Evolutionary conservation across 129 eudicot genomes (phyloP).

Genomic region (Lonicera japonica): DNA sequence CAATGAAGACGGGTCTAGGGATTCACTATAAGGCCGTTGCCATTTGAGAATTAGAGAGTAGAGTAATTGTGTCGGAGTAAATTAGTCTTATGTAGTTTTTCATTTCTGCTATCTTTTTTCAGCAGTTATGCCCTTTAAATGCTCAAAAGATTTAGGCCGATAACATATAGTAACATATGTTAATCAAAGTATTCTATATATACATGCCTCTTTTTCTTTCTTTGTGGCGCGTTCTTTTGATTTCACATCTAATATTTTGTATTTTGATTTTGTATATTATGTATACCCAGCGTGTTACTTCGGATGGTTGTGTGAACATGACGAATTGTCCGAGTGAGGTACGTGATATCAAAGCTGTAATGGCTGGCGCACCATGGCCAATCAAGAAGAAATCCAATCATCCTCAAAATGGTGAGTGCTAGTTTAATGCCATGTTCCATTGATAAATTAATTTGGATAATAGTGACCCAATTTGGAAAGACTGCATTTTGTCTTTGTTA

Average conservation of each 20-base stretch:
- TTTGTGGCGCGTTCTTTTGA: neutral
- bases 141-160: neutral
- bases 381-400: slow-evolving; percentile 35
- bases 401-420: slow-evolving; percentile 31
- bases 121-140: too few species aligned
- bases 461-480: too few species aligned
- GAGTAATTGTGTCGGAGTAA: too few species aligned
- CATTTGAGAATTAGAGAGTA: too few species aligned
- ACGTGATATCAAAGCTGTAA: slow-evolving; percentile 80
- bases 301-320: slow-evolving; percentile 85
- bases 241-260: neutral
- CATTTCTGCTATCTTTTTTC: too few species aligned
- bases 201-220: neutral
- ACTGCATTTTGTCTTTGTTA: too few species aligned
- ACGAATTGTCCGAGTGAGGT: slow-evolving; percentile 75
- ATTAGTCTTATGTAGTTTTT: too few species aligned
- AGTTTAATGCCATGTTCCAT: neutral
- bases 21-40: too few species aligned
- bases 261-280: neutral
- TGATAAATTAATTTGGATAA: too few species aligned
- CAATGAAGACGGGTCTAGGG: too few species aligned
- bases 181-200: neutral
- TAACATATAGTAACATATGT: neutral
- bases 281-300: slow-evolving; percentile 51
- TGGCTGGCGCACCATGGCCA: slow-evolving; percentile 93